These are phyloP conservation scores for Rhynchosporium graminicola DNA, from an alignment of 2,329 filamentous ascomycete species.

Conservation along the genomic window DNA sequence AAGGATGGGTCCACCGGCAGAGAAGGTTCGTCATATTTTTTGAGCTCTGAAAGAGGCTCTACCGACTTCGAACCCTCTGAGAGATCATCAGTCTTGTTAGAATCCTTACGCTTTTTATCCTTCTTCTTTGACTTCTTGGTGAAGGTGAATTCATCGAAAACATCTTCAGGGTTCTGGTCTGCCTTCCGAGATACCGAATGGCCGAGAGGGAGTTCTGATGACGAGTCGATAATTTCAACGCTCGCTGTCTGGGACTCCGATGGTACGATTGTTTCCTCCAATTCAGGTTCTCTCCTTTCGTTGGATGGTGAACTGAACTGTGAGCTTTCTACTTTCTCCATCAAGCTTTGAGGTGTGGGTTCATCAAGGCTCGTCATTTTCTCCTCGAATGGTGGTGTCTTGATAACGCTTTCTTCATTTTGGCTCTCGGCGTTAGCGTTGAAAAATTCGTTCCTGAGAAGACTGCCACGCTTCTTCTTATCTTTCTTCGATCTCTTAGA, in stretches of 20 bases:
- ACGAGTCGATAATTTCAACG: background rate
- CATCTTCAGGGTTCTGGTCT: constrained; percentile 12
- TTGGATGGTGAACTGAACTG: too few species aligned
- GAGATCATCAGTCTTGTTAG: constrained; percentile 9
- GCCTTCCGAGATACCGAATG: constrained; percentile 10
- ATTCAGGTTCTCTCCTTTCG: too few species aligned
- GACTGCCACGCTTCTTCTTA: constrained; percentile 26
- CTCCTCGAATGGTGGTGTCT: too few species aligned
- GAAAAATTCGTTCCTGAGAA: background rate
- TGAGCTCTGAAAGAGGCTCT: constrained; percentile 12
- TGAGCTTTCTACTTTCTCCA: too few species aligned
- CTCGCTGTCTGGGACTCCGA: too few species aligned
- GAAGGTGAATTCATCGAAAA: constrained; percentile 21
- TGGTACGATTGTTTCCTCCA: too few species aligned
- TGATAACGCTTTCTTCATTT: too few species aligned
- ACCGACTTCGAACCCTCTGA: constrained; percentile 13
- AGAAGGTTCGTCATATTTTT: constrained; percentile 5
- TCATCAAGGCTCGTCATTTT: too few species aligned
- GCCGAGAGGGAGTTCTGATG: background rate
- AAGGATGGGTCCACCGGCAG: background rate
- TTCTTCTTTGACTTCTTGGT: constrained; percentile 24
- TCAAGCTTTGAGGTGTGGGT: too few species aligned
- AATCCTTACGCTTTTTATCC: constrained; percentile 22
- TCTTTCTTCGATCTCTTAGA: constrained; percentile 15
- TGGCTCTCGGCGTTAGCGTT: too few species aligned